Base-by-base conservation (phyloP, 2,329 filamentous ascomycete genomes). In the Colletotrichum theobromicola region DNA sequence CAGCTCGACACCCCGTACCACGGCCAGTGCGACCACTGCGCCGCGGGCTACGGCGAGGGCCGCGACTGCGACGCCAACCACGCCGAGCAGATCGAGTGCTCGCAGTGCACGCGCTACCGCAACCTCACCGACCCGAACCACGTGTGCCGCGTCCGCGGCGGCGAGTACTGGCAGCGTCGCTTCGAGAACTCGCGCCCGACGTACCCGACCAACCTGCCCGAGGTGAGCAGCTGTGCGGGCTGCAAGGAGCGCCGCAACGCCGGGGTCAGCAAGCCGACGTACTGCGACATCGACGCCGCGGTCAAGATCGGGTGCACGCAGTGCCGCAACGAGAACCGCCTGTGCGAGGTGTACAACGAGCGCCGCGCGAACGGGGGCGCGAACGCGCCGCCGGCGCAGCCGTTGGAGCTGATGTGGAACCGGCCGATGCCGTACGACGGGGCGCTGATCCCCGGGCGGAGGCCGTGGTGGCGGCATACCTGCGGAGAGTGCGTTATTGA, bases 381-480 rank as follows among this genome's bases (percentile, higher is more conserved):
- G 24, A 21, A 26, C 34, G 60, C 16, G 13, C 35, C 26, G n/a
- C n/a, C 30, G 21, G 58, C 24, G 42, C 42, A 50, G 35, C 34
- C 69, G 46, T 58, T 32, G 35, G 26, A 69, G 58, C 24, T 34
- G 8, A 66, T 73, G 73, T 68, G 75, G 65, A 34, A 72, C 37
- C 64, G 75, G 5, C 75, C 73, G 18, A 34, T 61, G 42, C 76
- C 63, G n/a, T 75, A 57, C 13, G 72, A 67, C 68, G 58, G 15
- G 35, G 32, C 26, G 32, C 26, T 70, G 12, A 42, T 58, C 2
- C 9, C 12, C 10, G 75, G 76, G n/a, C 75, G 78, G 7, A 63
- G 28, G 2, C 68, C 75, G 32, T 80, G 79, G 80, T 66, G 75
- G 34, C 7, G 50, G 32, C 68, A 78, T 26, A 34, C 64, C 0